These are phyloP conservation scores for Pyrenochaeta sp. DNA, from an alignment of 2,329 filamentous ascomycete genomes.

Conservation along the genomic window DNA sequence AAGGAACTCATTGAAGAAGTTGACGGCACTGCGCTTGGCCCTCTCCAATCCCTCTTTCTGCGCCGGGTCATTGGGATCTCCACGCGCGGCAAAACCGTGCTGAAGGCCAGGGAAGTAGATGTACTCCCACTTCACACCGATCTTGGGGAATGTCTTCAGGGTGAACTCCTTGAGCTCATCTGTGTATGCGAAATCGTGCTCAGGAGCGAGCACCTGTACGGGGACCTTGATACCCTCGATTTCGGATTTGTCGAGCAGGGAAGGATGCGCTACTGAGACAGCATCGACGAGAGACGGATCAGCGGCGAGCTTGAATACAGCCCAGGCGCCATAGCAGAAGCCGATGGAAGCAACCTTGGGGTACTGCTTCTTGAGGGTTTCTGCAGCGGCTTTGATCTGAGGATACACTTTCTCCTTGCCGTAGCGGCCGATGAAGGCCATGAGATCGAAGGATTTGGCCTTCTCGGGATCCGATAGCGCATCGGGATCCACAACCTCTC, in stretches of 20 bases:
- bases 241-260: conserved; percentile 37
- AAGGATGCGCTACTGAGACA: conserved; percentile 39
- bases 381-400: conserved; percentile 47
- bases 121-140: conserved; percentile 43
- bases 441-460: conserved; percentile 48
- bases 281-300: conserved; percentile 42
- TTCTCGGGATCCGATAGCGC: conserved; percentile 35
- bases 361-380: conserved; percentile 44
- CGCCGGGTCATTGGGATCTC: conserved; percentile 29
- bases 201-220: conserved; percentile 38
- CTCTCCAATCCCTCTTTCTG: conserved; percentile 44
- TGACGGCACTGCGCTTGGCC: conserved; percentile 41
- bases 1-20: conserved; percentile 43
- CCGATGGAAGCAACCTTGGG: conserved; percentile 56
- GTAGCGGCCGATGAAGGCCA: conserved; percentile 49
- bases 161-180: conserved; percentile 41
- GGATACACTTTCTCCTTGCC: conserved; percentile 48
- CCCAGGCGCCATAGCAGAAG: conserved; percentile 58
- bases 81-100: conserved; percentile 44
- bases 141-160: conserved; percentile 35
- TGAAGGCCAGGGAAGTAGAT: conserved; percentile 40
- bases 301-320: conserved; percentile 38
- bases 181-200: conserved; percentile 35
- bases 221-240: conserved; percentile 42
- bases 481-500: conserved; percentile 38